Conservation (phyloP, 2,329 filamentous ascomycete species). For the Cercospora sesami region DNA sequence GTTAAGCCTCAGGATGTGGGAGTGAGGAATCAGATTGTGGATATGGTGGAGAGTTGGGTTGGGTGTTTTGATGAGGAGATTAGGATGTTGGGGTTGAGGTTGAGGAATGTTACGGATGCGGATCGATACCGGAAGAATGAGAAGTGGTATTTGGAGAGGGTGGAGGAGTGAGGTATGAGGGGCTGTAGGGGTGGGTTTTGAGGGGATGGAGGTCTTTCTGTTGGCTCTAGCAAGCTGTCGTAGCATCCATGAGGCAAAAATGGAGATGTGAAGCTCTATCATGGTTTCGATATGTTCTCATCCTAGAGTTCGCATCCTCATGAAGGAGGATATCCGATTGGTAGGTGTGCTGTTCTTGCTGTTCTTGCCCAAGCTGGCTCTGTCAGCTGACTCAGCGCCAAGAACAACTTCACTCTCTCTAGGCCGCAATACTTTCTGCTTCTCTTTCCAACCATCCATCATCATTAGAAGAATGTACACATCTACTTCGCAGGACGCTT, state of each 20-base stretch:
- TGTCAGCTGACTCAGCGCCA: not conserved
- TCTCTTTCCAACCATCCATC: not conserved
- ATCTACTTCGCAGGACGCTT: not conserved
- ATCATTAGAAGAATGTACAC: not conserved
- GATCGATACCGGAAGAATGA: not conserved
- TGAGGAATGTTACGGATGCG: not conserved
- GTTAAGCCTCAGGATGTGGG: not conserved
- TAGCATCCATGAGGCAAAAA: not conserved
- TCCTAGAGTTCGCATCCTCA: not conserved
- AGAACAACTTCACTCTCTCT: not conserved
- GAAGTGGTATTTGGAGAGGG: not conserved
- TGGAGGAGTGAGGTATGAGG: not conserved
- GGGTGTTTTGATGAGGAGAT: not conserved
- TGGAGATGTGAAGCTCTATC: not conserved
- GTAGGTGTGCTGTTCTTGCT: not conserved
- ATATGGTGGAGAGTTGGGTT: conserved; percentile 1
- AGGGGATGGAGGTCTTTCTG: not conserved
- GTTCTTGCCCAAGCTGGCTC: too few relatives aligned
- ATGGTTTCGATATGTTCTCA: too few relatives aligned
- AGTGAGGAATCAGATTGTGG: not conserved
- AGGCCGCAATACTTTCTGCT: not conserved
- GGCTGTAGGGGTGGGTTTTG: not conserved
- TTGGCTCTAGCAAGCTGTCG: not conserved
- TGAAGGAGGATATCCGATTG: not conserved
- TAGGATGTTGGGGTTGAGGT: not conserved